Evolutionary conservation across 257 asterid species (phyloP).

Genomic region (Coffea eugenioides): DNA sequence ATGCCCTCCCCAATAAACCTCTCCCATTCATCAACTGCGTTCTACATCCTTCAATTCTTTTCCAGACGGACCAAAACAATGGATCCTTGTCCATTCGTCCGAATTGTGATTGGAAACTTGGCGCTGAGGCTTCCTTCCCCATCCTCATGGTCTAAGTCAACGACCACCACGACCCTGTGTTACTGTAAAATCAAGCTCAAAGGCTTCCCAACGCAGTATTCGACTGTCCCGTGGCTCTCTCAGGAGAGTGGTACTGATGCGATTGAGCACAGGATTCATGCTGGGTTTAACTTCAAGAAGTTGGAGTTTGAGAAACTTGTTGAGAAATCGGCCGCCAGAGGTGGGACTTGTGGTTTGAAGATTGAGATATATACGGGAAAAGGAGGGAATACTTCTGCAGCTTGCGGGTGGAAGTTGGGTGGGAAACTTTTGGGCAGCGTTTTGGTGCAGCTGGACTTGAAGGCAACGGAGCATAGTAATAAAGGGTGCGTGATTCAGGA

Average conservation of each 20-base stretch:
- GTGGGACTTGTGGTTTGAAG: conserved; percentile 29
- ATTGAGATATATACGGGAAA: conserved; percentile 54
- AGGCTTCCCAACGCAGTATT: conserved; percentile 48
- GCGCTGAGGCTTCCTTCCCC: conserved; percentile 42
- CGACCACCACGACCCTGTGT: conserved; percentile 13
- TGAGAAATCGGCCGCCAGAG: conserved; percentile 30
- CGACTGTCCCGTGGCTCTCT: conserved; percentile 38
- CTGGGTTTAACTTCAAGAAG: conserved; percentile 56
- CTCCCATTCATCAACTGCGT: neutral
- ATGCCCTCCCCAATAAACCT: neutral
- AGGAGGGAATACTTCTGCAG: conserved; percentile 12
- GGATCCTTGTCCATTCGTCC: conserved; percentile 97
- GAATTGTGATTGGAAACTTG: conserved; percentile 59
- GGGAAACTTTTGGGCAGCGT: conserved; percentile 42
- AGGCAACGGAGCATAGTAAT: conserved; percentile 41
- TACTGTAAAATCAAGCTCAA: conserved; percentile 68
- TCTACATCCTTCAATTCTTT: neutral
- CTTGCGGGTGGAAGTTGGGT: conserved; percentile 16
- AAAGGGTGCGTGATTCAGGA: conserved; percentile 55
- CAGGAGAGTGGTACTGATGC: conserved; percentile 44
- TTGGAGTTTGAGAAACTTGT: conserved; percentile 54
- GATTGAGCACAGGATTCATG: conserved; percentile 52
- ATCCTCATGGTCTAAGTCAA: conserved; percentile 3
- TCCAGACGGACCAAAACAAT: conserved; percentile 22
- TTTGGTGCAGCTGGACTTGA: conserved; percentile 62